Base-by-base conservation (phyloP, 2,329 filamentous ascomycete genomes). In the Colletotrichum sidae region DNA sequence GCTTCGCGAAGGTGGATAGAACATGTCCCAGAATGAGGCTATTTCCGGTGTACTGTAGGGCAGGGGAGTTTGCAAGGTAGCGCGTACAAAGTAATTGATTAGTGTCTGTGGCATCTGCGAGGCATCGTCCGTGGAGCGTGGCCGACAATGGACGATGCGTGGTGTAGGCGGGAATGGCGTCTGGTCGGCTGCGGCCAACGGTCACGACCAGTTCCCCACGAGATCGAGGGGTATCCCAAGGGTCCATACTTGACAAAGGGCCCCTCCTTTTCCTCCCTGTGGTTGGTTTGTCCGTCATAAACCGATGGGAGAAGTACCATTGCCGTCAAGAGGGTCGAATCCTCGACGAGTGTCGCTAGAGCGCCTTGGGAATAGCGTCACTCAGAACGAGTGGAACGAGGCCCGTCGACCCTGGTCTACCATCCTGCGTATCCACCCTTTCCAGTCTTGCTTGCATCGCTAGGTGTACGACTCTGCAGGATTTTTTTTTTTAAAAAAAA, bases 181-280 rank as follows among this genome's bases (percentile, higher is more conserved):
- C 53, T 65, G 58, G 63, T 62, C 49, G 52, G 63, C 58, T 17
- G 63, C 52, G 53, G 58, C 58, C 63, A 62, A 62, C 58, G 37
- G 52, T 13, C 51, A 46, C 62, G 41, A 52, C 33, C 62, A 52
- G 62, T 55, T 60, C 63, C 63, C 66, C 66, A 68, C 62, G 63
- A 68, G 66, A 68, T 68, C 66, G 63, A 67, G 66, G 60, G 61
- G 42, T 33, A 56, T 35, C 42, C 61, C 57, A 62, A 56, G 59
- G 63, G 57, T 58, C 63, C 53, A 25, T 25, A 25, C 25, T 25
- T 25, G 25, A 25, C 25, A 54, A 51, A 42, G 51, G 66, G 56
- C 63, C 66, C 66, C 66, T 67, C 63, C 52, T 53, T 57, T 46
- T 62, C 25, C 25, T 25, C 25, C 25, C 25, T 25, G 3, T 25